Conservation (phyloP, 2,329 filamentous ascomycete species). For the Aspergillus nomiae region DNA sequence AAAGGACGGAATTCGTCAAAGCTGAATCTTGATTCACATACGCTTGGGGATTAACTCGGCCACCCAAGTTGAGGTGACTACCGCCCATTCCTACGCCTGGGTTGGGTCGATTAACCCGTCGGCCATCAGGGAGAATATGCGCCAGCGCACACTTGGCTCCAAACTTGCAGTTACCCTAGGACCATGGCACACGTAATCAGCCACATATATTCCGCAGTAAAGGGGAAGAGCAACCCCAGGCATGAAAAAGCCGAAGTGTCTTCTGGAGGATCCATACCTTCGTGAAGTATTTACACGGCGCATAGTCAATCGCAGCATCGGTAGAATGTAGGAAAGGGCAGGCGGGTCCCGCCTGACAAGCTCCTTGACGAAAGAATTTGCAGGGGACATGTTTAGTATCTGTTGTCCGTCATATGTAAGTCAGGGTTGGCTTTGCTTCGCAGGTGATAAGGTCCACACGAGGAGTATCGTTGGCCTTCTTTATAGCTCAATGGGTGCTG, state of each 20-base stretch:
- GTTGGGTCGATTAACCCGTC: conserved; percentile 78
- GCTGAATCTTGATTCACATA: conserved; percentile 69
- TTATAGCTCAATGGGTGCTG: not conserved
- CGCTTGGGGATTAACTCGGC: conserved; percentile 66
- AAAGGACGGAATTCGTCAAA: conserved; percentile 72
- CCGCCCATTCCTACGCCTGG: conserved; percentile 52
- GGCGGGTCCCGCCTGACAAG: conserved; percentile 92
- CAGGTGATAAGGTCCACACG: not conserved
- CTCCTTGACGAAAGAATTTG: conserved; percentile 98
- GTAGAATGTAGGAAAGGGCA: conserved; percentile 97
- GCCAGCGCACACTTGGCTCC: conserved; percentile 96
- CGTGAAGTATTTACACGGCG: conserved; percentile 96
- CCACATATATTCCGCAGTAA: not conserved
- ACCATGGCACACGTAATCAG: conserved; percentile 24
- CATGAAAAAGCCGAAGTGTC: not conserved
- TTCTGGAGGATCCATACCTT: conserved; percentile 63
- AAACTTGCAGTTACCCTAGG: conserved; percentile 96
- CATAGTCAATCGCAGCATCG: conserved; percentile 78
- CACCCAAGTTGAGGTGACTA: conserved; percentile 64
- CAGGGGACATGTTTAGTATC: conserved; percentile 97
- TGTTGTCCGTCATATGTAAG: conserved; percentile 39
- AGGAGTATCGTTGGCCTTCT: not conserved
- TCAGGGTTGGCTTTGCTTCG: not conserved
- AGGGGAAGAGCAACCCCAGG: not conserved
- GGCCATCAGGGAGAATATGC: conserved; percentile 90